These are phyloP conservation scores for Primulina eburnea DNA, from an alignment of 257 asterid species.

Conservation along the genomic window DNA sequence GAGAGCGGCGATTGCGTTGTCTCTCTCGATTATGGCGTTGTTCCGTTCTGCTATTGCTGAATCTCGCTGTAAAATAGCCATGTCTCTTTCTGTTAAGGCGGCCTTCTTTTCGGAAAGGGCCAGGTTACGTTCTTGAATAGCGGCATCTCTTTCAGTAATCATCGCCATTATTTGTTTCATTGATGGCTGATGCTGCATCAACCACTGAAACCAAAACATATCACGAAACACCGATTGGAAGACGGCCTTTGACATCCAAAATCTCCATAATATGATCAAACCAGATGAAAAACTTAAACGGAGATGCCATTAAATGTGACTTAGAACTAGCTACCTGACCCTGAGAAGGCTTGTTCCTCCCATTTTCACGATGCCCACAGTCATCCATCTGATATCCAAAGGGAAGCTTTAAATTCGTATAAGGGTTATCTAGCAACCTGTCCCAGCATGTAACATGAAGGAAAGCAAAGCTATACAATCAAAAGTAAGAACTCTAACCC, in stretches of 20 bases:
- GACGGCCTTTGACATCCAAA: not conserved
- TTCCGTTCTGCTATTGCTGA: conserved; percentile 82
- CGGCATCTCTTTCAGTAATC: conserved; percentile 95
- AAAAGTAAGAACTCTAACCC: not conserved
- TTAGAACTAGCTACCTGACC: conserved; percentile 54
- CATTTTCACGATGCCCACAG: conserved; percentile 77
- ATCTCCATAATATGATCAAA: not conserved
- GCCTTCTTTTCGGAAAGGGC: conserved; percentile 89
- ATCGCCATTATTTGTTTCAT: conserved; percentile 94
- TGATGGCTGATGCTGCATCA: conserved; percentile 94
- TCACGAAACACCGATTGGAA: not conserved
- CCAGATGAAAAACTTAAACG: too few species aligned
- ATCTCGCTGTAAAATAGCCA: conserved; percentile 85
- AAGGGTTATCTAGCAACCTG: conserved; percentile 16
- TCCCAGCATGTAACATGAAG: conserved; percentile 23
- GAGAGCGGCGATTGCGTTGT: conserved; percentile 81
- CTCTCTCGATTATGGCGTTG: conserved; percentile 81
- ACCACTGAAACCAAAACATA: conserved; percentile 57
- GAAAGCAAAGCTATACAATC: conserved; percentile 11
- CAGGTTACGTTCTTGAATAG: conserved; percentile 83
- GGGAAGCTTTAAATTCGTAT: conserved; percentile 21
- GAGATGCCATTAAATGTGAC: not conserved
- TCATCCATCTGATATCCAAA: conserved; percentile 58
- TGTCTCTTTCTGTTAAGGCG: conserved; percentile 86
- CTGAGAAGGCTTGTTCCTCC: conserved; percentile 81